Percentiles rank a stretch among this genome's conserved stretches.
Evolutionary conservation across 2,329 filamentous ascomycete genomes (phyloP).

Genomic region (Kalmusia sp.): DNA sequence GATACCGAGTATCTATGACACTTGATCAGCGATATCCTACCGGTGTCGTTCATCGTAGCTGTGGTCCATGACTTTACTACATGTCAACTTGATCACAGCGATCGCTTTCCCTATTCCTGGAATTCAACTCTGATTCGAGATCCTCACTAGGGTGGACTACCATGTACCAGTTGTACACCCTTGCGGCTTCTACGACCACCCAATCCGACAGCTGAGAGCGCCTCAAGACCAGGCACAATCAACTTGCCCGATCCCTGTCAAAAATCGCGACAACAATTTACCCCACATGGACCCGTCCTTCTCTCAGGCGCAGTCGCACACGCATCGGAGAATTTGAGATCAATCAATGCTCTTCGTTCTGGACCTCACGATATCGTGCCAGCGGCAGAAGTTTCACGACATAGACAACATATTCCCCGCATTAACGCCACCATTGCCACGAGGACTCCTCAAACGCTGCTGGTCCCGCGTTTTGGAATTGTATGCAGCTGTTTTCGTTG

Average conservation of each 20-base stretch:
- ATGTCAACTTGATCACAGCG: neutral
- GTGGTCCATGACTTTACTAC: too few species aligned
- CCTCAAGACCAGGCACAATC: neutral
- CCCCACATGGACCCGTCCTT: neutral
- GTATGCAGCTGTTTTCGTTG: neutral
- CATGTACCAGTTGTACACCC: neutral
- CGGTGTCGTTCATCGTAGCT: too few species aligned
- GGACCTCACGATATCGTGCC: neutral
- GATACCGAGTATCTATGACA: too few species aligned
- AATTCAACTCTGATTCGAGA: neutral
- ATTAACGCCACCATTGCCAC: neutral
- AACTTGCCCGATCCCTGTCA: neutral
- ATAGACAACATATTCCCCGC: neutral
- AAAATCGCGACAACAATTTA: neutral
- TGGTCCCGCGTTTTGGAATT: neutral
- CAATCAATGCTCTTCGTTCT: constrained; percentile 4
- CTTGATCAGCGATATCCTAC: too few species aligned
- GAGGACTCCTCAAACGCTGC: neutral
- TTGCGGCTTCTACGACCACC: neutral
- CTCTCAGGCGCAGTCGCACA: neutral
- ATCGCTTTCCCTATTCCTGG: too few species aligned
- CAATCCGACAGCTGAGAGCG: neutral
- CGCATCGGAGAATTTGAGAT: constrained; percentile 13
- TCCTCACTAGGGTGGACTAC: neutral
- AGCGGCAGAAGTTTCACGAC: neutral